Evolutionary conservation across 2,329 filamentous ascomycete species (phyloP), one percentile per base, ranked within the genome.

Genomic region (Claviceps sp.): DNA sequence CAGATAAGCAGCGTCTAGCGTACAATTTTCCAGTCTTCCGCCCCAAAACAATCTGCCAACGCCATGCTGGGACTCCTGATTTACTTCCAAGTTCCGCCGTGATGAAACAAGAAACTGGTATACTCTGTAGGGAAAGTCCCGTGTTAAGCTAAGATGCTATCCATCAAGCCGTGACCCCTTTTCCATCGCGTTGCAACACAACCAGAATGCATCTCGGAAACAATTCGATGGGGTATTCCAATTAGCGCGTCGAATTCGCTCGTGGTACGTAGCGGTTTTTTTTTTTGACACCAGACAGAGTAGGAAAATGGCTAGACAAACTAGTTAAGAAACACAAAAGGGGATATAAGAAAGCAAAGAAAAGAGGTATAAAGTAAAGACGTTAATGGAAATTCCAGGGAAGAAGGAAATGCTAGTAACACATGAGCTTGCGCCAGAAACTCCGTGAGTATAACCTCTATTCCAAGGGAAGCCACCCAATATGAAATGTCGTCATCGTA

Each of bases 201-300:
- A 30, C 9, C 30, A 44, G 18, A 51, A 44, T 56, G 55, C 54
- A 52, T 51, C 52, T 54, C 53, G n/a, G 51, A 59, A 64, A 55
- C 51, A 61, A 60, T 58, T 55, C 62, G 57, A 54, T 52, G 59
- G 63, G 63, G 63, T 65, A 65, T 65, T 62, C 30, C 62, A 54
- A 54, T 55, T 56, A 54, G 53, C 51, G 48, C 60, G 56, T 55
- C 60, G 57, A 58, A 59, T 16, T 34, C 41, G 42, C 22, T 24
- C 30, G 30, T 11, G 30, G 9, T 11, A 22, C 4, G 22, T 22
- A 30, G 9, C 30, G 30, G 9, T 3, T 9, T 11, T 30, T 30
- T 30, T 30, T 30, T 30, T 30, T 47, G 30, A 20, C n/a, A 45
- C n/a, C 14, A 1, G 30, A 20, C 46, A 37, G 8, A 4, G 18